Base-by-base conservation (phyloP, 177 flowering plant species). In the Vitis hybrid region DNA sequence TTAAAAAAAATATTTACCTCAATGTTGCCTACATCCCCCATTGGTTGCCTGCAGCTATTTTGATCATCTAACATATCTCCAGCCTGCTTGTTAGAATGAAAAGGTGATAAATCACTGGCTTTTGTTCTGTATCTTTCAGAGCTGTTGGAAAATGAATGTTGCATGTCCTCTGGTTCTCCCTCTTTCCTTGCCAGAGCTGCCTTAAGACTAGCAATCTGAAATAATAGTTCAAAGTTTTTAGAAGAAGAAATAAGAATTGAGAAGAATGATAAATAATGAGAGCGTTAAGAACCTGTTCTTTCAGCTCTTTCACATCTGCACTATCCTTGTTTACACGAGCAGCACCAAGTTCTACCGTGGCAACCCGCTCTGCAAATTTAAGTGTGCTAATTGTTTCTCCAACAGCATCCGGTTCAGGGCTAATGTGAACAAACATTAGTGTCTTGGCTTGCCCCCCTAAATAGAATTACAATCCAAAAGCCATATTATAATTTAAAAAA, bases 401-500 rank as follows among this genome's bases (percentile, higher is more conserved):
- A 50, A 85, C 34, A 56, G 97, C 91, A 79, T 91, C 97, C n/a
- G 80, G 74, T 74, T 92, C 98, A 59, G 98, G 98, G 81, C 97
- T 92, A 70, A 92, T 89, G 78, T 94, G 98, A 69, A 92, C 97
- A 85, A 93, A 91, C 98, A 93, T 94, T 4, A 94, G 73, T 13
- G 98, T 94, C 85, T 94, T 94, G 55, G 98, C 98, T 64, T 92
- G 97, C 57, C 98, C 98, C 14, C 98, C 98, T 94, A 73, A 64
- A 76, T 48, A 11, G 66, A 57, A 51, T 21, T 15, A 52, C 65
- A 55, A 32, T 32, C 51, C 39, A 26, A 73, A 50, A 21, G 12
- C 50, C 64, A 59, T 3, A 70, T 60, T n/a, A 21, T 57, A n/a
- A 74, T 17, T 69, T 23, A 30, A 13, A n/a, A 19, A 45, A 63